These are phyloP conservation scores for Xylaria longipes DNA, from an alignment of 495 filamentous ascomycete species.

Conservation along the genomic window DNA sequence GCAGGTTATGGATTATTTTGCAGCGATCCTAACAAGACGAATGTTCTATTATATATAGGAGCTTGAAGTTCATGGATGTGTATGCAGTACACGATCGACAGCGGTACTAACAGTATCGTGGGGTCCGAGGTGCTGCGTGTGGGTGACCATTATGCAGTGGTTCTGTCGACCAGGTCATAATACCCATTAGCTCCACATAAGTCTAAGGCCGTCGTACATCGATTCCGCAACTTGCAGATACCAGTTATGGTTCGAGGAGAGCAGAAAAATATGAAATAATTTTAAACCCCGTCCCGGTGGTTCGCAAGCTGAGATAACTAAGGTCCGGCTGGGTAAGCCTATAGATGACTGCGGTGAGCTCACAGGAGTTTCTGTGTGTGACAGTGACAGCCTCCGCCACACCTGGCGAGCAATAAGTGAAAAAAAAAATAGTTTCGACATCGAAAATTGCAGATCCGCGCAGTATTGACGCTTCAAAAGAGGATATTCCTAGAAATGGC, in stretches of 20 bases:
- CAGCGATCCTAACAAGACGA: neutral
- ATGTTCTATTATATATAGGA: slow-evolving; percentile 27
- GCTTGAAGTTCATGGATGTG: slow-evolving; percentile 36
- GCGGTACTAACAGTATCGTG: slow-evolving; percentile 40
- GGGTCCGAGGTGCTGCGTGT: slow-evolving; percentile 41
- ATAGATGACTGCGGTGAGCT: slow-evolving; percentile 26
- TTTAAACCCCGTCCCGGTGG: slow-evolving; percentile 24
- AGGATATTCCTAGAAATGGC: slow-evolving; percentile 35
- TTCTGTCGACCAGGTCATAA: slow-evolving; percentile 40
- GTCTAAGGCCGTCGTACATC: slow-evolving; percentile 42
- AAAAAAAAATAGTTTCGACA: slow-evolving; percentile 10
- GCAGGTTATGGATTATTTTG: neutral
- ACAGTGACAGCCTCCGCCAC: slow-evolving; percentile 26
- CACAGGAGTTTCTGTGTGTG: slow-evolving; percentile 19
- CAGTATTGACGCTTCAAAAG: slow-evolving; percentile 24
- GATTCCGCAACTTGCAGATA: slow-evolving; percentile 42
- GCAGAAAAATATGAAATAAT: slow-evolving; percentile 18
- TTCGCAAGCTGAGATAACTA: slow-evolving; percentile 23
- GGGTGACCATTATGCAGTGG: slow-evolving; percentile 42
- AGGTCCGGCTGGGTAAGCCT: slow-evolving; percentile 22
- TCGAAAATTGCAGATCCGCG: slow-evolving; percentile 24
- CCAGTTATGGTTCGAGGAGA: slow-evolving; percentile 33
- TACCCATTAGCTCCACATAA: slow-evolving; percentile 44
- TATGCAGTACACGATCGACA: slow-evolving; percentile 42
- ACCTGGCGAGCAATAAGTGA: slow-evolving; percentile 14